These are phyloP conservation scores for Vitis hybrid DNA, from an alignment of 177 flowering plant genomes.

Conservation along the genomic window DNA sequence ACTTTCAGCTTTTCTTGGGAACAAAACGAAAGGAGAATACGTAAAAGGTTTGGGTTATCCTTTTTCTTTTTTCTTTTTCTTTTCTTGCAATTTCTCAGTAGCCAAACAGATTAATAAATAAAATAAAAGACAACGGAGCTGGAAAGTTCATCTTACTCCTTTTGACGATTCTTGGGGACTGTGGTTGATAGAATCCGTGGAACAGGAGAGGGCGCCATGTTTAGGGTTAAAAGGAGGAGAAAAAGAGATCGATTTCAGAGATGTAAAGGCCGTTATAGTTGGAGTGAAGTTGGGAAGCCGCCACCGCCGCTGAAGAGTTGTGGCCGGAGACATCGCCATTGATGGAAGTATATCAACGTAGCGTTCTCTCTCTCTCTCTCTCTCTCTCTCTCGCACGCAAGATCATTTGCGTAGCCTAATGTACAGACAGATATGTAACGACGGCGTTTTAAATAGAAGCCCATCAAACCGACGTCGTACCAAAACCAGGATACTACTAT, in stretches of 20 bases:
- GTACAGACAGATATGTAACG: no score
- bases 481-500: no score
- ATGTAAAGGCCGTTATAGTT: neutral
- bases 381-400: no score
- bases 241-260: slow-evolving; percentile 1
- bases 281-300: slow-evolving; percentile 4
- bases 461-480: no score
- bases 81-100: no score
- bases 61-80: no score
- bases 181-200: neutral
- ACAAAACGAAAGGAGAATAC: no score
- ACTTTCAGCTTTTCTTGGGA: no score
- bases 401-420: no score
- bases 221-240: slow-evolving; percentile 7
- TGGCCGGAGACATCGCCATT: slow-evolving; percentile 8
- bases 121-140: neutral
- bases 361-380: no score
- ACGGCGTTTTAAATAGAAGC: no score
- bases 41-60: no score
- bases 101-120: neutral
- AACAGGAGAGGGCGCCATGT: slow-evolving; percentile 17
- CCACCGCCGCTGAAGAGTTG: slow-evolving; percentile 18
- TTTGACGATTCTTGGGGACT: slow-evolving; percentile 18
- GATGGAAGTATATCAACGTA: slow-evolving; percentile 24
- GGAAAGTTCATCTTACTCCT: slow-evolving; percentile 20